phyloP scores from a whole-genome alignment of 202 grass and related monocot species.

The Carex arenaria region DNA sequence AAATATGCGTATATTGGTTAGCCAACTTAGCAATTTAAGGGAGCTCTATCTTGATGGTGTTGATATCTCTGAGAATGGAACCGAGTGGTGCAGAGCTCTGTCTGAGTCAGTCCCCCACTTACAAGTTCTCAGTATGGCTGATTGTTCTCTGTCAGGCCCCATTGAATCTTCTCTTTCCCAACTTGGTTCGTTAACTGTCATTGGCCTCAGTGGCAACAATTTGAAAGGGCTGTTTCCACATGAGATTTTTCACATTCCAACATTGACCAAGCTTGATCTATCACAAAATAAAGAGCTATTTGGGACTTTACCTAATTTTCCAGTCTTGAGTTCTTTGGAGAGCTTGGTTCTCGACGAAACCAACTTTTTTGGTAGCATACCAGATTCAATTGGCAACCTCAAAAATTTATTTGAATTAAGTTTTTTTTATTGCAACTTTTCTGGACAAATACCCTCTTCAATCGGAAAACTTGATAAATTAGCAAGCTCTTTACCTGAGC shows the following conservation, averaged over 20 bases:
- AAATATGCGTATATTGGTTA: conserved; percentile 7
- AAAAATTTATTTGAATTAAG: conserved; percentile 18
- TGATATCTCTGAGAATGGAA: conserved; percentile 23
- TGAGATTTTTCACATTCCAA: not conserved
- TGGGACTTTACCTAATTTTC: not conserved
- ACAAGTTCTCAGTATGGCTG: conserved; percentile 27
- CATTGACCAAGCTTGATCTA: not conserved
- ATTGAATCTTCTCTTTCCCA: not conserved
- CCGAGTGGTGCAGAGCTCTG: conserved; percentile 26
- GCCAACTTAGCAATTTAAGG: conserved; percentile 35
- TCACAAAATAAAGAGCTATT: not conserved
- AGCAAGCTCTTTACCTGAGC: not conserved
- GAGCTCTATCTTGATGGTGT: conserved; percentile 25
- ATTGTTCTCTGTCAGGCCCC: conserved; percentile 20
- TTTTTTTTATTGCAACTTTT: conserved; percentile 7
- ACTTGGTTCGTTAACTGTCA: not conserved
- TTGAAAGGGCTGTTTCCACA: not conserved
- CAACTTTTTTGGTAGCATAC: conserved; percentile 21
- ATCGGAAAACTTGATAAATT: conserved; percentile 13
- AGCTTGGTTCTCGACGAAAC: conserved; percentile 4
- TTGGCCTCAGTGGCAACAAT: not conserved
- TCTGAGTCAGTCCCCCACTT: conserved; percentile 18
- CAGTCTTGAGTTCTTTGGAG: conserved; percentile 13
- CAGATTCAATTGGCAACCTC: conserved; percentile 33
- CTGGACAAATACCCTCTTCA: conserved; percentile 24